Conservation (phyloP, 768 basidiomycete genomes). For the Candolleomyces efflorescens region DNA sequence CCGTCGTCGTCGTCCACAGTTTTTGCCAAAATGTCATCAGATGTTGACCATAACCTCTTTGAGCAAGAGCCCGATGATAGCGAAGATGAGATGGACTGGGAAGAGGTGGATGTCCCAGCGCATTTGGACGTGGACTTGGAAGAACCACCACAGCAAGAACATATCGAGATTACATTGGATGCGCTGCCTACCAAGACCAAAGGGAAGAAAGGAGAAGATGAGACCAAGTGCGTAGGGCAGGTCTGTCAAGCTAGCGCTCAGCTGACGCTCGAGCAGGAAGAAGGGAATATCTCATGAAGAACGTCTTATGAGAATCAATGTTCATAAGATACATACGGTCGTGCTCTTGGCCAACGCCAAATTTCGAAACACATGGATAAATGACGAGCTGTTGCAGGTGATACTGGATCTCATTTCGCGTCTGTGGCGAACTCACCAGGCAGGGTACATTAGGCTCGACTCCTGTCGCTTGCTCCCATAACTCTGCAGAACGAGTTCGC, state of each 20-base stretch:
- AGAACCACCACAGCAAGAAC: constrained; percentile 14
- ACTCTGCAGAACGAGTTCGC: constrained; percentile 76
- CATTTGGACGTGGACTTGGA: constrained; percentile 18
- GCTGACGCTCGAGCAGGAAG: too few species aligned
- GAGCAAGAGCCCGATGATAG: constrained; percentile 23
- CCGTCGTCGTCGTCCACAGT: neutral
- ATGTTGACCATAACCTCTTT: neutral
- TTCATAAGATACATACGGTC: constrained; percentile 88
- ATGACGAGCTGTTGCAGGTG: constrained; percentile 81
- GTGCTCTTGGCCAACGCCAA: constrained; percentile 71
- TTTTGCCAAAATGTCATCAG: neutral
- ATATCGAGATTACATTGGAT: constrained; percentile 54
- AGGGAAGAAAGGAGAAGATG: constrained; percentile 18
- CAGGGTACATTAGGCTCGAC: constrained; percentile 58
- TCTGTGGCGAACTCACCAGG: neutral
- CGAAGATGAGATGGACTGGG: constrained; percentile 79
- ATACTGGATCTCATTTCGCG: constrained; percentile 20
- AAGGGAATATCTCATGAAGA: constrained; percentile 60
- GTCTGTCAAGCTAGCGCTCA: too few species aligned
- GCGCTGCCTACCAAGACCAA: constrained; percentile 52
- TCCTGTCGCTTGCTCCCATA: constrained; percentile 84
- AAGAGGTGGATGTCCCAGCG: constrained; percentile 64
- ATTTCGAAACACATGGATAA: constrained; percentile 79
- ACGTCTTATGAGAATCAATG: constrained; percentile 68
- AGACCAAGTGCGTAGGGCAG: too few species aligned